A percentile compares a stretch with the other conserved stretches of the same genome.
Evolutionary conservation across 2,329 filamentous ascomycete species (phyloP).

Genomic region (Paraphaeosphaeria minitans): DNA sequence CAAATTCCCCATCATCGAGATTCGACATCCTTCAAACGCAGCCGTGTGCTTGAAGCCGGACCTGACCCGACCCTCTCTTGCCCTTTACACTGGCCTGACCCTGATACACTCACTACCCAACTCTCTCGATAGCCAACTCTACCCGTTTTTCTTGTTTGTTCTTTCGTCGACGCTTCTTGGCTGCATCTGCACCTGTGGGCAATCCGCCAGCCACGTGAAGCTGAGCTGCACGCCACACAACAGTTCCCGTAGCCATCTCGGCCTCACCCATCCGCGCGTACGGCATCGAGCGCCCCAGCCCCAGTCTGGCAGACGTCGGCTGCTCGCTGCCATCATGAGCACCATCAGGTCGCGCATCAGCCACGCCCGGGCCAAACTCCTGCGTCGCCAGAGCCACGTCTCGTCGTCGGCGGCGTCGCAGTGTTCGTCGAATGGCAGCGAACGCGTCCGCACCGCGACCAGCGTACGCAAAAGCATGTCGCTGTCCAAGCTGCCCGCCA

Average conservation of each 20-base stretch:
- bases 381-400: conserved; percentile 33
- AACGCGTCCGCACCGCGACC: conserved; percentile 20
- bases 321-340: conserved; percentile 40
- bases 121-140: too few species aligned
- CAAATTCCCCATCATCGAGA: neutral
- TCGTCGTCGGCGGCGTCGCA: conserved; percentile 27
- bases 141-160: neutral
- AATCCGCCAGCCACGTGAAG: neutral
- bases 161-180: neutral
- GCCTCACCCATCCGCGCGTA: neutral
- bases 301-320: conserved; percentile 25
- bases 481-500: conserved; percentile 38
- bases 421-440: conserved; percentile 32
- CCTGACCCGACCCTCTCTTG: neutral
- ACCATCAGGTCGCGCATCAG: conserved; percentile 42
- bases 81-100: neutral
- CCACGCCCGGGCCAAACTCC: conserved; percentile 36
- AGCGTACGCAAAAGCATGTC: conserved; percentile 38
- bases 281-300: conserved; percentile 5
- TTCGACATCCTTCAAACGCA: neutral
- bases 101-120: neutral
- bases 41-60: neutral
- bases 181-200: too few species aligned
- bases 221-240: neutral
- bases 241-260: neutral